phyloP scores from a whole-genome alignment of 164 flowering plant species.

The Paratinospora sagittata region DNA sequence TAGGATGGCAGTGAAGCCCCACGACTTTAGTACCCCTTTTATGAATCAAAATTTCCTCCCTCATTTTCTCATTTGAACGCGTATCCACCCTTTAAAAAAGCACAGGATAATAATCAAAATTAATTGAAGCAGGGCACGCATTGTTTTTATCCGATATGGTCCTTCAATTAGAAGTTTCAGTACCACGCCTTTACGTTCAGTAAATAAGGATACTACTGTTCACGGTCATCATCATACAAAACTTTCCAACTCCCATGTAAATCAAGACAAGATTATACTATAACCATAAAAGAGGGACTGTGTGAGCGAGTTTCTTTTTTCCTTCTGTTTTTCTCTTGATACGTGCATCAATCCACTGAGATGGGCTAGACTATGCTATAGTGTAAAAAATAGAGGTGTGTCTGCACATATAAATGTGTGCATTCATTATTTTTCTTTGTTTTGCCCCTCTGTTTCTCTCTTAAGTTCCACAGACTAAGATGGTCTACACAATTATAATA shows the following conservation, averaged over 20 bases:
- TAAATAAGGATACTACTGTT: too few relatives aligned
- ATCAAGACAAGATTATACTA: too few relatives aligned
- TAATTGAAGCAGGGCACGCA: background rate
- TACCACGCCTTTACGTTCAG: too few relatives aligned
- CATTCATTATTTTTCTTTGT: background rate
- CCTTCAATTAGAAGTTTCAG: too few relatives aligned
- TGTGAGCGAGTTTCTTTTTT: background rate
- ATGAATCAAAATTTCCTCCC: conserved; percentile 68
- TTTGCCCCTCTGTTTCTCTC: background rate
- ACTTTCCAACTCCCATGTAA: too few relatives aligned
- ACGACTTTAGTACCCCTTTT: conserved; percentile 87
- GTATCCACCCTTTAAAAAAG: conserved; percentile 49
- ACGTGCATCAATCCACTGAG: background rate
- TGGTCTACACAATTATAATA: background rate
- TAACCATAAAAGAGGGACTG: too few relatives aligned
- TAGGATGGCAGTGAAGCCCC: conserved; percentile 88
- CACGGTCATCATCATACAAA: too few relatives aligned
- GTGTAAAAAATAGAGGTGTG: background rate
- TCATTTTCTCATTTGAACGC: conserved; percentile 47
- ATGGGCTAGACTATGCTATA: background rate
- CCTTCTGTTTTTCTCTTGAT: background rate
- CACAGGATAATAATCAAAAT: background rate
- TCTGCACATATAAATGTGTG: background rate
- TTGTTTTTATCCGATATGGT: background rate
- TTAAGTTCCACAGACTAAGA: background rate